Conservation (phyloP, 441 rosid species). For the Erysimum pusillum region DNA sequence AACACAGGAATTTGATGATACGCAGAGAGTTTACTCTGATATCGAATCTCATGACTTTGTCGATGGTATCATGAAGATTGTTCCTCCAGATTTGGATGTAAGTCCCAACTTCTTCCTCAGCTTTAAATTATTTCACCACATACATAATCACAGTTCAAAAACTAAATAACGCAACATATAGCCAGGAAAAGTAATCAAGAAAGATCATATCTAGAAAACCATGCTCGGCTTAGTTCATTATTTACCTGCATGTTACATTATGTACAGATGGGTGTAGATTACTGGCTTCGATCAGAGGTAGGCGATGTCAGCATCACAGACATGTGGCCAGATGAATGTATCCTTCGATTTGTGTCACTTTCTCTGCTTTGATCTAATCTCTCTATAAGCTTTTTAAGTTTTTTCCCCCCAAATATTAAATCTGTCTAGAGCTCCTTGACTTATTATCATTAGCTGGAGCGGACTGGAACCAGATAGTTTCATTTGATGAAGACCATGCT, state of each 20-base stretch:
- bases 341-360: conserved; percentile 52
- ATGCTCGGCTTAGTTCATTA: neutral
- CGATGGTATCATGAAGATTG: conserved; percentile 94
- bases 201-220: conserved; percentile 7
- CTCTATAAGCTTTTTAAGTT: neutral
- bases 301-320: conserved; percentile 86
- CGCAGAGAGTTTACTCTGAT: conserved; percentile 63
- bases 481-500: conserved; percentile 56
- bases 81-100: conserved; percentile 92
- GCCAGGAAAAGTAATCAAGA: conserved; percentile 13
- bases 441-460: conserved; percentile 55
- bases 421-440: conserved; percentile 54
- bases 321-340: conserved; percentile 90
- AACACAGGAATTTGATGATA: conserved; percentile 62
- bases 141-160: conserved; percentile 12
- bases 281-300: conserved; percentile 97
- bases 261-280: conserved; percentile 88
- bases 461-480: conserved; percentile 72
- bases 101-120: conserved; percentile 50
- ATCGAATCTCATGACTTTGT: conserved; percentile 77
- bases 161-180: neutral
- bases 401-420: conserved; percentile 16
- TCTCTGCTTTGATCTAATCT: conserved; percentile 16
- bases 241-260: conserved; percentile 30
- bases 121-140: conserved; percentile 4